Evolutionary conservation across 345 rosid species (phyloP), one percentile per base, ranked within the genome.

Genomic region (Salix koriyanagi): DNA sequence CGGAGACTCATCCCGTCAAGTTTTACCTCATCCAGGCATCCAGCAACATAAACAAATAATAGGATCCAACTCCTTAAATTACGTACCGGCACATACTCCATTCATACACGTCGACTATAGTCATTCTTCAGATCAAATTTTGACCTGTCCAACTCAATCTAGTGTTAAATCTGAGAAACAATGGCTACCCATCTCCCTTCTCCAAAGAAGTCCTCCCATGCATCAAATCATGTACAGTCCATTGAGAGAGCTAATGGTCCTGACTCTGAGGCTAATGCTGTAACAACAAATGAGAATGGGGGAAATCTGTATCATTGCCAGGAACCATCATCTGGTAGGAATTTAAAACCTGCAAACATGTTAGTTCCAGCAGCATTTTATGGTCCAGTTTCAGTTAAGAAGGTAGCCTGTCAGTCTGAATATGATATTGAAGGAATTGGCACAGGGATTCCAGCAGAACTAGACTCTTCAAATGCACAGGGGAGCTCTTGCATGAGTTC

Each of bases 401-500:
- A 88, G 78, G 84, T 79, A 83, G 70, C 70, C 65, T 58, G 30
- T 76, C 76, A 64, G 41, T 52, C 82, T 39, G 89, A 79, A 70
- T 78, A 70, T 73, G 88, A 85, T 72, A 82, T 66, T 14, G 86
- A 85, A 74, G 88, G 84, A 71, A 81, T 72, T 69, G 52, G 82
- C 72, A 67, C 64, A 48, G 77, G 77, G 64, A 72, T 82, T 68
- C 86, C 81, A 34, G 84, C 79, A 69, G 88, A 88, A 76, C 30
- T 87, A 42, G 90, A 85, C 74, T 82, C 84, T 76, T 89, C 89
- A 68, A 84, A 83, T 75, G 84, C 25, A 64, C 93, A 83, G 70
- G 94, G 87, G 70, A 88, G 86, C 85, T 90, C 93, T 75, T 85
- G 84, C 77, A 75, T 79, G 85, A 88, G 93, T 77, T 87, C 95